A percentile compares a stretch with the other conserved stretches of the same genome.
Conservation (phyloP, 192 early-diverging fungal species). For the Tieghemiomyces parasiticus region DNA sequence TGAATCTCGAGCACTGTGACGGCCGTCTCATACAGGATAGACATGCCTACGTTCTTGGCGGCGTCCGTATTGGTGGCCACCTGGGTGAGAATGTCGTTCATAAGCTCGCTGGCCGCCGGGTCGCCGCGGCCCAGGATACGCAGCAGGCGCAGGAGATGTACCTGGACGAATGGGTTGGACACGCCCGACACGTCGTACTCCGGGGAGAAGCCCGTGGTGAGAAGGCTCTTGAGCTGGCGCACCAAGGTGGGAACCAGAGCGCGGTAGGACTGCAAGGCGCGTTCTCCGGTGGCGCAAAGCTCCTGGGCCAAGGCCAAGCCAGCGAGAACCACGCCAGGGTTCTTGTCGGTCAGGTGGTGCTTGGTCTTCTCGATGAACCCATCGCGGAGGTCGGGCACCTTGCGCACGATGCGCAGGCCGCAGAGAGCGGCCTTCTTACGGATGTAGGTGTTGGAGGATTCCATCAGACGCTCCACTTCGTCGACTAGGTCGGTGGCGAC, state of each 20-base stretch:
- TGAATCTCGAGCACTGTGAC: constrained; percentile 93
- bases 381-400: constrained; percentile 84
- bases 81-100: constrained; percentile 96
- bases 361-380: constrained; percentile 64
- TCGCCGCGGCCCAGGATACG: constrained; percentile 75
- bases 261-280: constrained; percentile 54
- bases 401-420: constrained; percentile 79
- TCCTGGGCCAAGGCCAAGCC: constrained; percentile 79
- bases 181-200: constrained; percentile 95
- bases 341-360: constrained; percentile 72
- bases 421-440: constrained; percentile 97
- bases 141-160: constrained; percentile 80
- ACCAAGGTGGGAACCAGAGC: constrained; percentile 74
- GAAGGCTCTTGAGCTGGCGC: constrained; percentile 75
- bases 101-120: constrained; percentile 64
- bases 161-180: constrained; percentile 96
- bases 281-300: constrained; percentile 62
- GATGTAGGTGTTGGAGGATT: constrained; percentile 82
- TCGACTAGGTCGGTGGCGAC: constrained; percentile 87
- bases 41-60: constrained; percentile 91
- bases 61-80: constrained; percentile 92
- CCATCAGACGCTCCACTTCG: constrained; percentile 88
- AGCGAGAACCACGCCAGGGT: constrained; percentile 89
- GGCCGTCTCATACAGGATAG: constrained; percentile 95
- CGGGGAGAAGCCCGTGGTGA: constrained; percentile 70